These are phyloP conservation scores for Aspergillus uvarum DNA, from an alignment of 2,329 filamentous ascomycete genomes.

Conservation along the genomic window DNA sequence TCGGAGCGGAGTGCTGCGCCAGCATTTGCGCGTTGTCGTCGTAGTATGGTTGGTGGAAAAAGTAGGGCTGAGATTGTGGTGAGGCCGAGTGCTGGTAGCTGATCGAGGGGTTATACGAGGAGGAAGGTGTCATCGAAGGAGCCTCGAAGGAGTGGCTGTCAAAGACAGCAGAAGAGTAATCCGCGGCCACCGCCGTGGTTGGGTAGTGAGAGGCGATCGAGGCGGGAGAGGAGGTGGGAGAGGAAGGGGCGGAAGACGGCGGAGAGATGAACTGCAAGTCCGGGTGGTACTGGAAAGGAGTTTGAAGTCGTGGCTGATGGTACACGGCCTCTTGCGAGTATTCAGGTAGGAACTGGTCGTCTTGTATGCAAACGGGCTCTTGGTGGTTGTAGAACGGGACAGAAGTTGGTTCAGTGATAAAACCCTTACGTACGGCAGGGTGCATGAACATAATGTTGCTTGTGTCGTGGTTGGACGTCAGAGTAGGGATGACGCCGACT, in stretches of 20 bases:
- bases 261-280: conserved; percentile 35
- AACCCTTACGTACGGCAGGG: conserved; percentile 43
- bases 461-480: conserved; percentile 28
- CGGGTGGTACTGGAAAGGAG: conserved; percentile 36
- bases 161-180: conserved; percentile 26
- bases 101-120: conserved; percentile 40
- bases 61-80: conserved; percentile 34
- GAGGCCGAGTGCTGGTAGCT: conserved; percentile 35
- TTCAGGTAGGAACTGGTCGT: conserved; percentile 38
- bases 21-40: conserved; percentile 39
- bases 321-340: conserved; percentile 27
- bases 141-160: conserved; percentile 35
- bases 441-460: conserved; percentile 42
- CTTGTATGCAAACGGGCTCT: conserved; percentile 39
- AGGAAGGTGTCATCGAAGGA: conserved; percentile 42
- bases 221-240: conserved; percentile 34
- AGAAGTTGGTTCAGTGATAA: conserved; percentile 39
- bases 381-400: conserved; percentile 26
- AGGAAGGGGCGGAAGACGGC: conserved; percentile 39
- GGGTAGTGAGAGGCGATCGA: conserved; percentile 34
- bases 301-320: conserved; percentile 30
- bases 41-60: conserved; percentile 27
- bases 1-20: conserved; percentile 37
- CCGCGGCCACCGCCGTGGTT: conserved; percentile 26
- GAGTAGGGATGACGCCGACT: conserved; percentile 21